phyloP scores from a whole-genome alignment of 306 rosid species.

The Mucuna pruriens region DNA sequence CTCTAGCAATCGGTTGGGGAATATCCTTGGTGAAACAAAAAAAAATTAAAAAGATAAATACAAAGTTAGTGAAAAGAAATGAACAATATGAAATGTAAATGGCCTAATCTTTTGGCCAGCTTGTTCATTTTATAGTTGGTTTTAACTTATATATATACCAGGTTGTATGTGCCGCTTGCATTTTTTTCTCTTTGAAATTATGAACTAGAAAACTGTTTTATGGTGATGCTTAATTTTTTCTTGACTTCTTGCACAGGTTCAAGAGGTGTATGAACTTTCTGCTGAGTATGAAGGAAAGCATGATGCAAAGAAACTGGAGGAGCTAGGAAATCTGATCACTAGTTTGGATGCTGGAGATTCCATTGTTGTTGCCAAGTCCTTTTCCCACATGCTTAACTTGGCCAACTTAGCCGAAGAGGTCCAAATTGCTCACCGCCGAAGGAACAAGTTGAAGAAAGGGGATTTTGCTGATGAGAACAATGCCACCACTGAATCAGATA shows the following conservation, averaged over 20 bases:
- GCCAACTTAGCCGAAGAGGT: slow-evolving; percentile 99
- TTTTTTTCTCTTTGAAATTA: slow-evolving; percentile 3
- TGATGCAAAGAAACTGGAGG: slow-evolving; percentile 72
- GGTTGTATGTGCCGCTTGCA: background rate
- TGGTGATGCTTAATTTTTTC: slow-evolving; percentile 24
- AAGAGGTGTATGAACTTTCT: slow-evolving; percentile 89
- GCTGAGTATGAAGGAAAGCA: slow-evolving; percentile 90
- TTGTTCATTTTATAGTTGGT: background rate
- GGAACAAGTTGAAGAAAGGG: slow-evolving; percentile 83
- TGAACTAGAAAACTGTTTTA: background rate
- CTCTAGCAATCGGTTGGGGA: too few relatives aligned
- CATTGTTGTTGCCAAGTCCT: slow-evolving; percentile 85
- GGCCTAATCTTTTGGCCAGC: background rate
- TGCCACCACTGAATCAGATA: slow-evolving; percentile 91
- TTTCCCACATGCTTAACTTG: slow-evolving; percentile 92
- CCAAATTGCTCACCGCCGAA: slow-evolving; percentile 82
- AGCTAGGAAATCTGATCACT: slow-evolving; percentile 75
- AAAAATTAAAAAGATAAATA: background rate
- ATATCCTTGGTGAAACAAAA: too few relatives aligned
- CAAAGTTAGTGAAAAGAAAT: background rate
- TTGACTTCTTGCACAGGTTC: slow-evolving; percentile 59
- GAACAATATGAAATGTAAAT: background rate
- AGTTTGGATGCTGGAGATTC: slow-evolving; percentile 96
- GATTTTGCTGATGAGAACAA: slow-evolving; percentile 80
- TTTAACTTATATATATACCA: background rate